Evolutionary conservation across 768 basidiomycete genomes (phyloP).

Genomic region (Hysterangium stoloniferum): DNA sequence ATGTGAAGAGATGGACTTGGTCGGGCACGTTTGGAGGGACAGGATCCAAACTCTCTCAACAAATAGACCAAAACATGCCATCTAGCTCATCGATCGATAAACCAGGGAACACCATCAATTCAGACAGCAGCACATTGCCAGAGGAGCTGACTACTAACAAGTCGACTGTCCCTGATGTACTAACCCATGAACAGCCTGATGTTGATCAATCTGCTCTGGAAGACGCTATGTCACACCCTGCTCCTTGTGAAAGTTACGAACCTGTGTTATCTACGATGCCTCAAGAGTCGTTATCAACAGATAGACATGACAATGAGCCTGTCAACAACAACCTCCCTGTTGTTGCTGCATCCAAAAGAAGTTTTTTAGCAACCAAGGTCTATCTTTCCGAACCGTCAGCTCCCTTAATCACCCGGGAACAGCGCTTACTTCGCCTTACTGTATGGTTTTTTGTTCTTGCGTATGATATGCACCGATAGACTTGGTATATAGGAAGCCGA

Average conservation of each 20-base stretch:
- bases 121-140: background rate
- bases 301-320: background rate
- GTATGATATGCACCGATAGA: too few relatives aligned
- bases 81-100: too few relatives aligned
- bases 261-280: background rate
- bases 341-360: too few relatives aligned
- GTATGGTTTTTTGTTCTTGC: too few relatives aligned
- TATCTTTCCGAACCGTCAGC: background rate
- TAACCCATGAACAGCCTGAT: background rate
- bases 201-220: conserved; percentile 11
- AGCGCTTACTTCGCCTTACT: background rate
- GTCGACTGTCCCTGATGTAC: background rate
- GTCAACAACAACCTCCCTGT: too few relatives aligned
- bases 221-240: background rate
- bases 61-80: background rate
- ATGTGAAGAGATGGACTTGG: conserved; percentile 13
- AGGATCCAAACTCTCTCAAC: background rate
- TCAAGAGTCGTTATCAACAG: background rate
- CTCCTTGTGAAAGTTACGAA: background rate
- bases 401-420: background rate
- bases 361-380: background rate
- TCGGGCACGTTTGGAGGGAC: conserved; percentile 8
- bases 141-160: background rate
- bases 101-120: background rate
- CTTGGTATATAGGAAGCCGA: too few relatives aligned